phyloP scores from a whole-genome alignment of 345 rosid species.

The Salix udensis region DNA sequence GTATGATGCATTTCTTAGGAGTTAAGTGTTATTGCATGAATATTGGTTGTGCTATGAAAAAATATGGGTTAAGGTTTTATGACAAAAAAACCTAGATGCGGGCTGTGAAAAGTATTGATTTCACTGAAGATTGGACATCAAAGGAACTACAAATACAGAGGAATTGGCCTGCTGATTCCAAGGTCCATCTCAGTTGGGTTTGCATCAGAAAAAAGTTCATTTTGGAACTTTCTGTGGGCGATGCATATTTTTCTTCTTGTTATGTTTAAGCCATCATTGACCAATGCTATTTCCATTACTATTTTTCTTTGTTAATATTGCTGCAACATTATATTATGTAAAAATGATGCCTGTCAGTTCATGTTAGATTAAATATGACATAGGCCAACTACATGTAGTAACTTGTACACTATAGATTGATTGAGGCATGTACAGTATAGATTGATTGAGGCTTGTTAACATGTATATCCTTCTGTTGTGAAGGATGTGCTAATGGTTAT shows the following conservation, averaged over 20 bases:
- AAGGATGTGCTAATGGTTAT: not conserved
- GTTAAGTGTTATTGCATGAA: not conserved
- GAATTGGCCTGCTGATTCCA: not conserved
- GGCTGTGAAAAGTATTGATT: not conserved
- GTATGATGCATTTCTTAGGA: conserved; percentile 5
- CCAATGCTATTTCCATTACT: not conserved
- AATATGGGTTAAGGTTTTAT: not conserved
- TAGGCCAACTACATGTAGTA: not conserved
- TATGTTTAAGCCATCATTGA: not conserved
- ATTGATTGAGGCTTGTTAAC: not conserved
- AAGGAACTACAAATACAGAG: not conserved
- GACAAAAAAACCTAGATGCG: not conserved
- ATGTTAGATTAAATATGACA: not conserved
- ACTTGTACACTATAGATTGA: not conserved
- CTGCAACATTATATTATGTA: not conserved
- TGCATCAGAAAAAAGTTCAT: not conserved
- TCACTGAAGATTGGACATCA: not conserved
- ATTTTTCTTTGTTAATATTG: not conserved
- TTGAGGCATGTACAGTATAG: not conserved
- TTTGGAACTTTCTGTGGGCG: not conserved
- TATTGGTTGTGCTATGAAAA: too few relatives aligned
- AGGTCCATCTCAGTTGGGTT: not conserved
- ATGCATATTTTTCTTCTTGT: not conserved
- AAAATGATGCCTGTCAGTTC: not conserved
- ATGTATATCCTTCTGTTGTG: not conserved